Evolutionary conservation across 2,329 filamentous ascomycete genomes (phyloP).

Genomic region (Neofusicoccum ribis): DNA sequence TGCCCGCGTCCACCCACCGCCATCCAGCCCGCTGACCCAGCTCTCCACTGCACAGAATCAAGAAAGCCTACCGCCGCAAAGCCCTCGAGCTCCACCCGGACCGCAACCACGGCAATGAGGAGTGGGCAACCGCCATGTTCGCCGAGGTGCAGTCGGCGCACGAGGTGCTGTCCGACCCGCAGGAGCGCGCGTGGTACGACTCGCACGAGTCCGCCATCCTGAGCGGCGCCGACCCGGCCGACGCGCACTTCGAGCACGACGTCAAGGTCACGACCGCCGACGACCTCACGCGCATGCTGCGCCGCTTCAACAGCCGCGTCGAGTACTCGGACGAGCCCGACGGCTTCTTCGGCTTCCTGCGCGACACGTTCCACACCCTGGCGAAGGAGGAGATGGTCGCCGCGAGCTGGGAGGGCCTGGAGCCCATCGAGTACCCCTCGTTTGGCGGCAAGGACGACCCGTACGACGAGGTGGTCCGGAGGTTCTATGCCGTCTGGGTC

Average conservation of each 20-base stretch:
- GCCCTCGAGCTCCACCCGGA: slow-evolving; percentile 94
- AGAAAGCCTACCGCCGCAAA: slow-evolving; percentile 87
- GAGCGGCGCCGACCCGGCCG: slow-evolving; percentile 50
- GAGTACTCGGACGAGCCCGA: slow-evolving; percentile 76
- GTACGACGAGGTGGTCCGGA: slow-evolving; percentile 74
- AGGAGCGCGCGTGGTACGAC: slow-evolving; percentile 97
- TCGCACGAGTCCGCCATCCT: slow-evolving; percentile 87
- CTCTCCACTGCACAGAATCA: slow-evolving; percentile 61
- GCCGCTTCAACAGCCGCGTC: slow-evolving; percentile 75
- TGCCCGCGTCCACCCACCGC: neutral
- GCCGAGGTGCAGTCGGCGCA: slow-evolving; percentile 92
- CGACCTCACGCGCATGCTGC: slow-evolving; percentile 75
- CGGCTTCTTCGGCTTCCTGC: slow-evolving; percentile 82
- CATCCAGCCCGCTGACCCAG: neutral
- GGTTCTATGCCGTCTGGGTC: slow-evolving; percentile 80
- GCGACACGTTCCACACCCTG: slow-evolving; percentile 76
- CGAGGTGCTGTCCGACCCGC: slow-evolving; percentile 91
- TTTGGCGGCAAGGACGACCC: slow-evolving; percentile 77
- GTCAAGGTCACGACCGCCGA: slow-evolving; percentile 76
- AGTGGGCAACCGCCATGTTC: slow-evolving; percentile 80
- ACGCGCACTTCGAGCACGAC: slow-evolving; percentile 64
- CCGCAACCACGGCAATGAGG: slow-evolving; percentile 83
- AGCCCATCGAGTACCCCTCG: slow-evolving; percentile 69
- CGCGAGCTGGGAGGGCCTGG: slow-evolving; percentile 65
- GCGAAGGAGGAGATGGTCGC: slow-evolving; percentile 77